Conservation (phyloP, 1,284 basidiomycete species). For the Sanghuangporus baumii region DNA sequence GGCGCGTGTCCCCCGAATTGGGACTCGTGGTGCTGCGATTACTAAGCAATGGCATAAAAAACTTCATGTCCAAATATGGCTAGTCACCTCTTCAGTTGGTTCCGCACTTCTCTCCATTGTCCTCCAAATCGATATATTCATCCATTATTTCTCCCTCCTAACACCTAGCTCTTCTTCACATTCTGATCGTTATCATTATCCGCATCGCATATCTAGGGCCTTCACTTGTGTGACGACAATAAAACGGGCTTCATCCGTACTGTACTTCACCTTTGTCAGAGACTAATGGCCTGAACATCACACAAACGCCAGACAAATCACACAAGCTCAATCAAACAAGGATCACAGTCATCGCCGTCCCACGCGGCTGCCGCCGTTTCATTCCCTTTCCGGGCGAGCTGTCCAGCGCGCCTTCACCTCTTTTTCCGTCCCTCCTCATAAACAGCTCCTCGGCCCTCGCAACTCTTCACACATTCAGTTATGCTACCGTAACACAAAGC, state of each 20-base stretch:
- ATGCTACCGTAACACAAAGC: not conserved
- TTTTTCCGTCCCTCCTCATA: not conserved
- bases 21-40: not conserved
- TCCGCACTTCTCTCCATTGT: not conserved
- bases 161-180: not conserved
- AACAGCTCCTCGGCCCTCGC: not conserved
- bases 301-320: not conserved
- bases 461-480: not conserved
- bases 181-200: not conserved
- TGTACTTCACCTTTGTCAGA: not conserved
- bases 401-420: not conserved
- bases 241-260: not conserved
- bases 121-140: not conserved
- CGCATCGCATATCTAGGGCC: not conserved
- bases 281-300: not conserved
- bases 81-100: not conserved
- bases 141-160: not conserved
- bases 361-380: slow-evolving; percentile 7
- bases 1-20: slow-evolving; percentile 1
- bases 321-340: not conserved
- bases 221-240: not conserved
- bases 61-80: not conserved
- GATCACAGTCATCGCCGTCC: not conserved
- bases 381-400: slow-evolving; percentile 7
- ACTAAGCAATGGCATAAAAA: not conserved